phyloP scores from a whole-genome alignment of 1,284 basidiomycete genomes.

The Cryptococcus depauperatus region DNA sequence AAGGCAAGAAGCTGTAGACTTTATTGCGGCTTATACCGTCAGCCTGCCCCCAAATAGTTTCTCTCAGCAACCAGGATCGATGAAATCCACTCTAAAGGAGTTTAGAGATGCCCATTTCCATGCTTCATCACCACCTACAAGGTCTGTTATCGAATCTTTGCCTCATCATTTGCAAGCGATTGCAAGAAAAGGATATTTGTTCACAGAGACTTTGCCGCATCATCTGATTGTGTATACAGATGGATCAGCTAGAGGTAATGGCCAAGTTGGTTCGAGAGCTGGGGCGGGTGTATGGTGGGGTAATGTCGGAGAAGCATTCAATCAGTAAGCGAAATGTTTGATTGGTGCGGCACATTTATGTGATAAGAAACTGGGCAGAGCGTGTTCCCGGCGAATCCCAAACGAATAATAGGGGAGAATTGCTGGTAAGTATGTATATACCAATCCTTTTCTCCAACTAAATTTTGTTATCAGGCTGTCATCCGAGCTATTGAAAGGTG shows the following conservation, averaged over 20 bases:
- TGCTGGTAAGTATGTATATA: conserved; percentile 29
- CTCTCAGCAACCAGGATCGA: background rate
- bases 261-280: conserved; percentile 31
- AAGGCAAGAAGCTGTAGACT: conserved; percentile 25
- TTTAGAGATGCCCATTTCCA: conserved; percentile 2
- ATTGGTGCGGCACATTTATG: background rate
- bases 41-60: background rate
- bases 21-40: conserved; percentile 9
- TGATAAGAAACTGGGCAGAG: conserved; percentile 34
- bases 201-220: conserved; percentile 15
- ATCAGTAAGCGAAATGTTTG: conserved; percentile 9
- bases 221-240: conserved; percentile 43
- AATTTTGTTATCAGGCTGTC: conserved; percentile 29
- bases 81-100: background rate
- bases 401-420: conserved; percentile 46
- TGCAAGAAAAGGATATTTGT: conserved; percentile 27
- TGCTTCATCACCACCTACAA: conserved; percentile 5
- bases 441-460: background rate
- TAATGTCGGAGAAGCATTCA: conserved; percentile 21
- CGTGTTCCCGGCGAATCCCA: conserved; percentile 40
- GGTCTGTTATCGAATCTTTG: conserved; percentile 2
- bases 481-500: conserved; percentile 43
- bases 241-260: conserved; percentile 39
- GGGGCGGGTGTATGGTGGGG: conserved; percentile 45
- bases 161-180: conserved; percentile 14